Evolutionary conservation across 2,329 filamentous ascomycete genomes (phyloP), one percentile per base, ranked within the genome.

Genomic region (Tolypocladium paradoxum): DNA sequence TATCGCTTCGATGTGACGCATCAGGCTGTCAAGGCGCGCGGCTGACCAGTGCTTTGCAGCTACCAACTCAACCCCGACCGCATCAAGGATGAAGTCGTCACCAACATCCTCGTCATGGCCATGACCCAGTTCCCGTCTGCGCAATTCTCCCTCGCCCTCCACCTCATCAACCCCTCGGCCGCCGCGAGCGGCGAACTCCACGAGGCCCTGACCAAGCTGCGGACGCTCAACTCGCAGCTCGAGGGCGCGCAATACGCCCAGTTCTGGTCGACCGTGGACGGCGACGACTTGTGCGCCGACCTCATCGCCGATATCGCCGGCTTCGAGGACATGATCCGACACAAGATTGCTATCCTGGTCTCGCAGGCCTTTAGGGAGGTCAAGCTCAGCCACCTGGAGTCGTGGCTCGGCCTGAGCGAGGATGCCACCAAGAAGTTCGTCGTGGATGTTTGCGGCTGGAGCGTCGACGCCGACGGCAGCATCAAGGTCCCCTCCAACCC

Each of bases 11-110:
- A 45, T 34, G 33, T 24, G n/a, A 48, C 47, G 48, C 43, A 43
- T 50, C 51, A 50, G 18, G 9, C 2, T 20, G 11, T 33, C 27
- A 20, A 40, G 20, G 38, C 38, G 11, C 27, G 4, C 22, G 18
- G n/a, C 49, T 51, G 33, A 51, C 40, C 11, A 12, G 50, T 22
- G 18, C 48, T 53, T 16, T 14, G 56, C 64, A 99, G 93, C 60
- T 99, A 99, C 81, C 95, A 99, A 77, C 96, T 99, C 77, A 99
- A 99, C 83, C 93, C 93, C 51, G 91, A 97, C 78, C 89, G 96
- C 64, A 85, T 91, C 68, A 92, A 93, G 77, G 88, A 96, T 68
- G 93, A 99, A 74, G 90, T 92, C 67, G 90, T 93, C 73, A 97
- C 93, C 79, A 97, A 97, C 81, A 88, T 97, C 76, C 90, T 99